Conservation (phyloP, 1,284 basidiomycete genomes). For the Takashimella koratensis region DNA sequence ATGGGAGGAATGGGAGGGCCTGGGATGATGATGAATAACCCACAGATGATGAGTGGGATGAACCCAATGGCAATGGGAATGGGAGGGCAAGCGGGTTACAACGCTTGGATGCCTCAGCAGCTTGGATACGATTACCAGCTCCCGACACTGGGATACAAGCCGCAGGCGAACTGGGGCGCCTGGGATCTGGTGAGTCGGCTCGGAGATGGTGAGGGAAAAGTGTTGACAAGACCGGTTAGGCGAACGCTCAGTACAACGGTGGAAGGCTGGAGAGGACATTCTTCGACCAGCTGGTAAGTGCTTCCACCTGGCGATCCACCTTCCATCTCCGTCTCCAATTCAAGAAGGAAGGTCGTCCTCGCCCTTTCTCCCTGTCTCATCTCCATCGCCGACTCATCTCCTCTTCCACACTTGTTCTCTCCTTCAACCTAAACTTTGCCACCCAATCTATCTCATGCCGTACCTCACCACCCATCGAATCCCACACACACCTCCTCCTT, state of each 20-base stretch:
- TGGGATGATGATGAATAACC: constrained; percentile 6
- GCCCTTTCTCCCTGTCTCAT: not conserved
- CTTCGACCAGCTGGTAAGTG: constrained; percentile 42
- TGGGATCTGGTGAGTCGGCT: constrained; percentile 39
- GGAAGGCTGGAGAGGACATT: constrained; percentile 33
- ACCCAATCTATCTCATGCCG: too few relatives aligned
- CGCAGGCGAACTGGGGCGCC: constrained; percentile 30
- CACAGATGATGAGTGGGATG: constrained; percentile 2
- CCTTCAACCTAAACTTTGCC: too few relatives aligned
- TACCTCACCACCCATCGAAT: not conserved
- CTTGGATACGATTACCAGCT: constrained; percentile 38
- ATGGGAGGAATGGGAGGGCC: constrained; percentile 13
- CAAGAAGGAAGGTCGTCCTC: too few relatives aligned
- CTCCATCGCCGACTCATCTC: constrained; percentile 2
- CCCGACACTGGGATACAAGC: constrained; percentile 27
- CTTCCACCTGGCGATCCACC: too few relatives aligned
- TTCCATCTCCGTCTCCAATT: too few relatives aligned
- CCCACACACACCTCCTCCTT: too few relatives aligned
- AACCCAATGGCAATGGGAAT: not conserved
- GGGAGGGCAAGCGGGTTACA: constrained; percentile 14
- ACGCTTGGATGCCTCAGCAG: constrained; percentile 22
- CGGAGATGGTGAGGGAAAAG: not conserved
- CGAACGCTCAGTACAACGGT: constrained; percentile 32
- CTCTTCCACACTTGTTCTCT: not conserved
- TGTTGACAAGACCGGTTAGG: constrained; percentile 11